Base-by-base conservation (phyloP, 1,284 basidiomycete genomes). In the Cystobasidium pallidum region DNA sequence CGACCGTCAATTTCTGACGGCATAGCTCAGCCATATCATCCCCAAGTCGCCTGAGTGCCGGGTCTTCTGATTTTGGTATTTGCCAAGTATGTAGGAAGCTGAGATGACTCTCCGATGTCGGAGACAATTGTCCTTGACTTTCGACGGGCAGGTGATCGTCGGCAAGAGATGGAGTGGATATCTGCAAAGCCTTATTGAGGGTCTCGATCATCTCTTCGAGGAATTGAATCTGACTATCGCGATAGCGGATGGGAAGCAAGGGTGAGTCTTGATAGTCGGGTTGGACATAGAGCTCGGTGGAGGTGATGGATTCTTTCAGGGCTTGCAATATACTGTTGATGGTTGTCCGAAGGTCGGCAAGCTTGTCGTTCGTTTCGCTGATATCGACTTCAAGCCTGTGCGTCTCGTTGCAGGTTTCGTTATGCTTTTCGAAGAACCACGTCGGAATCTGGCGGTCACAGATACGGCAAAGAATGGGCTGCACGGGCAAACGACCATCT, bases 341-440 rank as follows among this genome's bases (percentile, higher is more conserved):
- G 1, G 91, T 90, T 78, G 88, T 90, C 71, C 88, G 86, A 65
- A 99, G 85, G 79, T 99, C 96, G 11, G 85, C 82, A 67, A 99
- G 89, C 30, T 88, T 89, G 80, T 99, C 96, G 82, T 99, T 96
- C 83, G 90, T 92, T 78, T 94, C 91, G 34, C 86, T 84, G 75
- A 99, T 94, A 82, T 97, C 94, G 49, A 95, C 93, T 82, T 99
- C 96, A 75, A 99, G 85, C 54, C 93, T 89, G 81, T 99, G 96
- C 0, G 93, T 90, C 82, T 98, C 96, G 78, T 89, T 92, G 81
- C 96, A 99, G 11, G 95, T 99, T 83, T 99, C 96, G 84, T 94
- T 98, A 84, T 99, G 96, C 84, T 98, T 98, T 83, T 98, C 96
- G 80, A 99, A 99, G 84, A 95, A 99, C 94, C 96, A 99, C 72